A percentile compares a stretch with the other conserved stretches of the same genome.
Conservation (phyloP, 805 yeast species). For the Saturnispora kantuleensis region DNA sequence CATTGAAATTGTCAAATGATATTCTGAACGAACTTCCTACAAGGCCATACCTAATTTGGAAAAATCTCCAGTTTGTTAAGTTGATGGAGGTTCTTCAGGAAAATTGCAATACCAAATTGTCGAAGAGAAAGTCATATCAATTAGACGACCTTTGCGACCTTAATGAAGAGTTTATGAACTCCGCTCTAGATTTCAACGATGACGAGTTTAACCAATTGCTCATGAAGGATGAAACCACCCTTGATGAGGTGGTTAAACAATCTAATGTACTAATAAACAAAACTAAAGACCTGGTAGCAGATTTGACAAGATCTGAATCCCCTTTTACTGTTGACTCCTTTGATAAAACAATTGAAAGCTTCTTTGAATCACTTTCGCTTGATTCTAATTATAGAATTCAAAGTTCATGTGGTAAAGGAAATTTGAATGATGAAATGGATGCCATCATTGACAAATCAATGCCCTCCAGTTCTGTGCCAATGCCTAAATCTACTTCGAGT, state of each 20-base stretch:
- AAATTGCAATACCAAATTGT: slow-evolving; percentile 11
- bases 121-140: slow-evolving; percentile 11
- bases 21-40: slow-evolving; percentile 52
- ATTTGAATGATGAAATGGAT: not conserved
- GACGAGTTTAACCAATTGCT: slow-evolving; percentile 20
- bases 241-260: slow-evolving; percentile 21
- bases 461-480: not conserved
- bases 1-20: slow-evolving; percentile 44
- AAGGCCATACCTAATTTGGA: slow-evolving; percentile 61
- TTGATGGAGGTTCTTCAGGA: slow-evolving; percentile 33
- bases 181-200: slow-evolving; percentile 25
- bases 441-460: not conserved
- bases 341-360: not conserved
- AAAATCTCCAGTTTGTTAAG: slow-evolving; percentile 50
- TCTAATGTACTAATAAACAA: slow-evolving; percentile 18
- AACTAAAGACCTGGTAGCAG: slow-evolving; percentile 13
- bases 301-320: slow-evolving; percentile 16
- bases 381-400: too few species aligned
- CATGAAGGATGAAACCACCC: slow-evolving; percentile 15
- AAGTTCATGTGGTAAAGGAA: not conserved
- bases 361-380: too few species aligned
- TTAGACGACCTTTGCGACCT: slow-evolving; percentile 40
- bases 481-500: not conserved
- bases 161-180: slow-evolving; percentile 49
- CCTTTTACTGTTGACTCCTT: slow-evolving; percentile 11